These are phyloP conservation scores for Thelonectria discophora DNA, from an alignment of 2,329 filamentous ascomycete genomes.

Conservation along the genomic window DNA sequence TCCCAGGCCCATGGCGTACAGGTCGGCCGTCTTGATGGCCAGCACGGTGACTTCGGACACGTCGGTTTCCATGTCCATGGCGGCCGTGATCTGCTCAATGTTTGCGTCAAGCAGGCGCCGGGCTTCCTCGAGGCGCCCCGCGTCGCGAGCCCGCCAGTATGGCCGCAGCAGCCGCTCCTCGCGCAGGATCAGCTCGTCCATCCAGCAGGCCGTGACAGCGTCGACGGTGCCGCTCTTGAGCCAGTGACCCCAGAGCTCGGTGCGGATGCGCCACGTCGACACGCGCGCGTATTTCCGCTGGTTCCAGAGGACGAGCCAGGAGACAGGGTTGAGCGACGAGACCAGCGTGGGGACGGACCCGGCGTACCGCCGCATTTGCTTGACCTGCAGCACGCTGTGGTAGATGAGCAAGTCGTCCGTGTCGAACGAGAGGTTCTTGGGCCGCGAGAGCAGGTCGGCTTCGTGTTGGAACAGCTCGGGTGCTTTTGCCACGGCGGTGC, in stretches of 20 bases:
- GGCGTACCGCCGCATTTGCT: slow-evolving; percentile 23
- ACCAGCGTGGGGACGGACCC: slow-evolving; percentile 8
- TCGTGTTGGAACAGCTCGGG: slow-evolving; percentile 22
- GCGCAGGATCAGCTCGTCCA: slow-evolving; percentile 31
- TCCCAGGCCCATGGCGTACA: slow-evolving; percentile 34
- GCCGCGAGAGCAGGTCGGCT: slow-evolving; percentile 7
- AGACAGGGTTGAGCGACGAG: slow-evolving; percentile 13
- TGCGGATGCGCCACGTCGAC: slow-evolving; percentile 32
- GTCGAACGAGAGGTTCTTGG: slow-evolving; percentile 27
- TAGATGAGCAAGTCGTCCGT: slow-evolving; percentile 27
- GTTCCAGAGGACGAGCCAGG: slow-evolving; percentile 25
- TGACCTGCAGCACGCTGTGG: slow-evolving; percentile 23
- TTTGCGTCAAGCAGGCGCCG: slow-evolving; percentile 21
- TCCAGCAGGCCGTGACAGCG: slow-evolving; percentile 31
- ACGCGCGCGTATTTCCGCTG: slow-evolving; percentile 26
- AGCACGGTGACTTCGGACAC: slow-evolving; percentile 29
- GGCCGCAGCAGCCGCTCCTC: slow-evolving; percentile 25
- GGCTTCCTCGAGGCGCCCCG: slow-evolving; percentile 18
- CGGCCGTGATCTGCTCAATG: slow-evolving; percentile 30
- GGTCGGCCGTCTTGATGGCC: slow-evolving; percentile 30
- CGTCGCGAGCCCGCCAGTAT: slow-evolving; percentile 31
- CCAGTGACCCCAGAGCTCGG: slow-evolving; percentile 33
- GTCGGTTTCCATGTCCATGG: slow-evolving; percentile 32
- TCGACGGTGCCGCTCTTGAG: slow-evolving; percentile 22
- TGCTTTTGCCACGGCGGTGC: slow-evolving; percentile 23